phyloP scores from a whole-genome alignment of 768 basidiomycete species.

The Leccinum truebloodii region DNA sequence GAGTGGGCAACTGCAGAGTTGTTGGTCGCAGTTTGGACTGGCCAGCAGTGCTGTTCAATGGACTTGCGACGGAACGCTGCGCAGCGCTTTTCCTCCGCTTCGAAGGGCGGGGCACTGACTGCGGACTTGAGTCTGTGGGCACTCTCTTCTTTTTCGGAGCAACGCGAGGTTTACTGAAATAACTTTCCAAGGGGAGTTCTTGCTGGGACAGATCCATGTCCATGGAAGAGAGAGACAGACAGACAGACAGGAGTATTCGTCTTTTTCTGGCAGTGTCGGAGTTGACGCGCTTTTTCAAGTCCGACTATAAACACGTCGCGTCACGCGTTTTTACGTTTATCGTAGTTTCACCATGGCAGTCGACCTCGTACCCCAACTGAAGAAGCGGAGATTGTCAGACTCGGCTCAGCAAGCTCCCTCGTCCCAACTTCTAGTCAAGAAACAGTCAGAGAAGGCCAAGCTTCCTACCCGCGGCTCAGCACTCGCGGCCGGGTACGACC shows the following conservation, averaged over 20 bases:
- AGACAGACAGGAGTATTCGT: neutral
- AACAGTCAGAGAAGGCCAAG: slow-evolving; percentile 77
- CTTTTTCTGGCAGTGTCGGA: slow-evolving; percentile 28
- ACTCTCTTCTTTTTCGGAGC: slow-evolving; percentile 6
- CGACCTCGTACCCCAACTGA: slow-evolving; percentile 40
- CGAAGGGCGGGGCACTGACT: slow-evolving; percentile 9
- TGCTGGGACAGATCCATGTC: slow-evolving; percentile 37
- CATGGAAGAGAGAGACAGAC: slow-evolving; percentile 16
- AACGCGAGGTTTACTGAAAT: slow-evolving; percentile 19
- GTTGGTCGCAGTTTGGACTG: slow-evolving; percentile 6
- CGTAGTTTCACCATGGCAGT: slow-evolving; percentile 9
- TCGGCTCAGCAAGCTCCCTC: slow-evolving; percentile 38
- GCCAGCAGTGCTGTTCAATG: neutral
- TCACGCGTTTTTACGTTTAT: slow-evolving; percentile 8
- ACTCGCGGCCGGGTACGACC: slow-evolving; percentile 91
- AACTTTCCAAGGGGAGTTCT: slow-evolving; percentile 33
- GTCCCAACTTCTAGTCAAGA: slow-evolving; percentile 75
- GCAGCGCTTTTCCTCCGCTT: slow-evolving; percentile 23
- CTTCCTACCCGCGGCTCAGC: slow-evolving; percentile 86
- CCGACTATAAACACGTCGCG: slow-evolving; percentile 29
- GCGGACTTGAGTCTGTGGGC: neutral
- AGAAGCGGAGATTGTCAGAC: slow-evolving; percentile 64
- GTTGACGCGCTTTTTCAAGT: slow-evolving; percentile 41
- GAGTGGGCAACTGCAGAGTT: slow-evolving; percentile 26
- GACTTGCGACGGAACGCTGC: neutral